Base-by-base conservation (phyloP, 371 early-diverging fungal species). In the Blakeslea trispora region DNA sequence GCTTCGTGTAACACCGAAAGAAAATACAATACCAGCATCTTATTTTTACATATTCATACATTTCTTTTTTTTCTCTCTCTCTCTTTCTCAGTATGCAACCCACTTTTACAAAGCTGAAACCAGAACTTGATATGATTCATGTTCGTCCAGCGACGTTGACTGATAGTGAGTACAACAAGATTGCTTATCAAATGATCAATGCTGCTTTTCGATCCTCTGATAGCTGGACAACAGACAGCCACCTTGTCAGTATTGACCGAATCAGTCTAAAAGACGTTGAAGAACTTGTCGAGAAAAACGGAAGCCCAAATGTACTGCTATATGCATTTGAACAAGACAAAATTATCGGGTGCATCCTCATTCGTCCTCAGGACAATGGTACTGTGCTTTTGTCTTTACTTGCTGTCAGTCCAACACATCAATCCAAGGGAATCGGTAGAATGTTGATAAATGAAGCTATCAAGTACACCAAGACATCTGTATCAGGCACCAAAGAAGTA, bases 401-500 rank as follows among this genome's bases (percentile, higher is more conserved):
- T 24, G 65, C 79, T 15, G 81, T 83, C 4, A 59, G 66, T 24
- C 84, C 79, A 14, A 17, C 57, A 0, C 71, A 69, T 23, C 82
- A 83, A 60, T 81, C 82, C 1, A 62, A 69, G 1, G 82, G 84
- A 14, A 69, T 81, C 23, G 84, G 84, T 24, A 71, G 76, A 22
- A 68, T 67, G 19, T 61, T 83, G 1, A 61, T 83, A 18, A 69
- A 71, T 35, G 64, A 66, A 28, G 68, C 69, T 4, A 50, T 78
- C 23, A 51, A 47, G 1, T 50, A 74, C 17, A 71, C 71, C 51
- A 63, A 67, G 23, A 56, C 64, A 39, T 65, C 66, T 50, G 65
- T 79, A 17, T 23, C 50, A 2, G 54, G 60, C 7, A 69, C 64
- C 19, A 55, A 58, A 1, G 55, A 69, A 19, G 68, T 69, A 3